Evolutionary conservation across 805 yeast species (phyloP), one percentile per base, ranked within the genome.

Genomic region (Cyberlindnera samutprakarnensis): DNA sequence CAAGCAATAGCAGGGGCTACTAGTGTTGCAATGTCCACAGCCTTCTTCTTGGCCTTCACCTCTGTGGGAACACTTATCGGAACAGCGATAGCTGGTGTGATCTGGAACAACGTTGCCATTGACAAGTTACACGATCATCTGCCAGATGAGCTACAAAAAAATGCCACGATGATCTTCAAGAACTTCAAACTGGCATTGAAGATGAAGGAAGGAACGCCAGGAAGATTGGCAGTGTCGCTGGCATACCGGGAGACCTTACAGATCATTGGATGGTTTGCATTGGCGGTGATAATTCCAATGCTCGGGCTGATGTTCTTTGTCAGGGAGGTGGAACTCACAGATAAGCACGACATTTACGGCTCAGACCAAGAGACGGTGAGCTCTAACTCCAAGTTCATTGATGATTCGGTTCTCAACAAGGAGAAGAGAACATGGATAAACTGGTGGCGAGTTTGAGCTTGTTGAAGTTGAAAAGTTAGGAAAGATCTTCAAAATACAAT

Each of bases 161-260:
- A 42, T 11, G 57, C 56, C 12, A 32, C 40, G 6, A 41, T 44
- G 25, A 53, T 56, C 23, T 56, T 44, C 38, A 38, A 42, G 28
- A 35, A 38, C 19, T 33, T 56, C n/a, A 44, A 29, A 4, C 38
- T 37, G 18, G 59, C 59, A 4, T 31, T 39, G 38, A 31, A 23
- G 19, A 53, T 44, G 36, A 33, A 46, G 27, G 41, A 41, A 31
- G 61, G 59, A 7, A 42, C 57, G 11, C 47, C 33, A 4, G 35
- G 32, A 7, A 45, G 54, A 41, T 35, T 28, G 25, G 57, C 59
- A 19, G 51, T 54, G 25, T 51, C 54, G 6, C 37, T 43, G 32
- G 52, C 57, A 10, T 54, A 56, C 41, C 42, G 54, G 36, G 59
- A 54, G 39, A 48, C 59, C 7, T 18, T 27, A 15, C 59, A 56